Evolutionary conservation across 805 yeast species (phyloP), one percentile per base, ranked within the genome.

Genomic region (Sungouiella thailandica): DNA sequence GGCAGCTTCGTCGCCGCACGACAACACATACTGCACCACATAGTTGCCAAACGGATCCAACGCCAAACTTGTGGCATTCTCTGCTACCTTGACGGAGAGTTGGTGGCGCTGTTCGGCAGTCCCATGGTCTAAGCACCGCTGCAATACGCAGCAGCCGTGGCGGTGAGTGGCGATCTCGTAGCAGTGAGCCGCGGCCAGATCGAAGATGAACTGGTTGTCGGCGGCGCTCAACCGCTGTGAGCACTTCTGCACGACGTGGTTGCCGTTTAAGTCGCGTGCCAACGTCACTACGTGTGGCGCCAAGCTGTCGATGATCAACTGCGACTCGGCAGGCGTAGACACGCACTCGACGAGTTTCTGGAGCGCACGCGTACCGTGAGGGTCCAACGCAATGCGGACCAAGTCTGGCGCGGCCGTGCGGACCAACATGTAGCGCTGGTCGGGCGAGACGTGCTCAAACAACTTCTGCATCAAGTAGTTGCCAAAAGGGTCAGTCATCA

Each of bases 401-500:
- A 89, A 74, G 26, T 78, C 79, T 2, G 83, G 76, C 3, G 88
- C 71, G 4, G 94, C 86, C 43, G 78, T 79, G 41, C 74, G 65
- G 19, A 90, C 82, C 29, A 93, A 58, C 11, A 68, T 58, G 10
- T 83, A 66, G 39, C 96, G 69, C 60, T 90, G 94, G 40, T 72
- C 80, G 24, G 70, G 68, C 23, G 72, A 65, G 17, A 88, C 82
- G 44, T 78, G 74, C 54, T 89, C 97, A 44, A 93, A 69, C 36
- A 93, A 62, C 58, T 90, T 93, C 60, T 93, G 98, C 45, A 94
- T 77, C 52, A 93, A 67, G 51, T 93, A 93, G 57, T 93, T 93
- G n/a, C 98, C 98, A 65, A 93, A 93, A 5, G 97, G 96, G 58
- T 89, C 96, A 19, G 75, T 74, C 97, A 93, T 90, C 43, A 93